Percentiles rank a stretch among this genome's conserved stretches.
These are phyloP conservation scores for Centrapalus pauciflorus DNA, from an alignment of 129 eudicot genomes.

Conservation along the genomic window DNA sequence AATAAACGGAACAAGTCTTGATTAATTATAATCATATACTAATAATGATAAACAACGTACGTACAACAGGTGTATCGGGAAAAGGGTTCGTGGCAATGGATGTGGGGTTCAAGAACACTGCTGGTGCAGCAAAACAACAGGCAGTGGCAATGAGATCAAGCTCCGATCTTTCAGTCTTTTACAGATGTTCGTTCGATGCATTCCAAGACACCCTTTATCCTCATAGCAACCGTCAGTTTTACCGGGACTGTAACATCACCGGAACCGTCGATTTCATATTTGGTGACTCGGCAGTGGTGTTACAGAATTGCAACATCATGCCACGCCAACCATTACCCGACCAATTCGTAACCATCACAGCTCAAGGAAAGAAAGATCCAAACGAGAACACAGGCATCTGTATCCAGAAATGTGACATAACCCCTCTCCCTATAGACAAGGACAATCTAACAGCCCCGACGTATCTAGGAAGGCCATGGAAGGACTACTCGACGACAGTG, in stretches of 20 bases:
- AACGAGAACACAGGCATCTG: slow-evolving; percentile 54
- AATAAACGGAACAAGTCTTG: too few species aligned
- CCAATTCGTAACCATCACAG: slow-evolving; percentile 61
- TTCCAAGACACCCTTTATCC: slow-evolving; percentile 79
- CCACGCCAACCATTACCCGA: slow-evolving; percentile 43
- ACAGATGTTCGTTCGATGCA: slow-evolving; percentile 50
- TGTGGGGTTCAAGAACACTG: slow-evolving; percentile 64
- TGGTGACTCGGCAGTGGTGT: slow-evolving; percentile 62
- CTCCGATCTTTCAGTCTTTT: slow-evolving; percentile 53
- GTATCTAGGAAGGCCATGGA: slow-evolving; percentile 76
- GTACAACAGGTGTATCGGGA: slow-evolving; percentile 47
- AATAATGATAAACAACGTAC: background rate
- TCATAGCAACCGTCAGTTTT: slow-evolving; percentile 68
- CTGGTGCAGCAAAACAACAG: slow-evolving; percentile 65
- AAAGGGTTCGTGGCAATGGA: slow-evolving; percentile 57
- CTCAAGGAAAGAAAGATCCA: slow-evolving; percentile 62
- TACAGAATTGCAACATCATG: slow-evolving; percentile 51
- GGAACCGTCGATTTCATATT: slow-evolving; percentile 84
- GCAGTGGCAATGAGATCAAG: slow-evolving; percentile 76
- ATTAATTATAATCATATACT: too few species aligned
- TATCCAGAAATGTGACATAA: slow-evolving; percentile 43
- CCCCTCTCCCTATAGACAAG: too few species aligned
- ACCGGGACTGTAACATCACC: slow-evolving; percentile 52
- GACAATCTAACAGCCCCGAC: slow-evolving; percentile 40
- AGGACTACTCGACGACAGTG: slow-evolving; percentile 54